Conservation (phyloP, 805 yeast genomes). For the Nakazawaea ishiwadae region DNA sequence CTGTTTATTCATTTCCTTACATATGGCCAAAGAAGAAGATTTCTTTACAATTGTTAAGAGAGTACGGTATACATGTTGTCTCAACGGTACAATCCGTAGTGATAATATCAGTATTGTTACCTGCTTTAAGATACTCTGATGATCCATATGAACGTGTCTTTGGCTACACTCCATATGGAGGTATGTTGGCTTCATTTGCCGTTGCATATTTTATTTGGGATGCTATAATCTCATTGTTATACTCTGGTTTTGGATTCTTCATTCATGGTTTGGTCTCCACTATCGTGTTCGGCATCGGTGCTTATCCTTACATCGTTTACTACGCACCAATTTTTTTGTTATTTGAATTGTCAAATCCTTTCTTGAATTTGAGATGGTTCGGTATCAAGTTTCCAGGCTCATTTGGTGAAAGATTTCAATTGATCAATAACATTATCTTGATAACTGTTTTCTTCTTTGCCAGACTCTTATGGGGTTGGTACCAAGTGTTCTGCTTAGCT, state of each 20-base stretch:
- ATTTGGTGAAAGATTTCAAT: constrained; percentile 23
- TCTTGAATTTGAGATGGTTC: constrained; percentile 31
- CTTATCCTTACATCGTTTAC: constrained; percentile 25
- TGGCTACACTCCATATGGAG: constrained; percentile 29
- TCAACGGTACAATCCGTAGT: constrained; percentile 28
- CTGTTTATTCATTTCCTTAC: constrained; percentile 19
- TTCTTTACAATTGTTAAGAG: constrained; percentile 24
- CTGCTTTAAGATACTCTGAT: constrained; percentile 23
- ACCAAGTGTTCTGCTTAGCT: constrained; percentile 24
- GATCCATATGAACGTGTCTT: constrained; percentile 25
- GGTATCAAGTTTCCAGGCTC: constrained; percentile 26
- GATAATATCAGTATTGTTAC: constrained; percentile 25
- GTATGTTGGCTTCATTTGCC: constrained; percentile 25
- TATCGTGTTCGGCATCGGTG: constrained; percentile 22
- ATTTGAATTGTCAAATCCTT: constrained; percentile 33
- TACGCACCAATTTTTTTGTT: constrained; percentile 30
- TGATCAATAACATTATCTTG: constrained; percentile 28
- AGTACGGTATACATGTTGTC: constrained; percentile 28
- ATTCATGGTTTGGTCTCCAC: constrained; percentile 32
- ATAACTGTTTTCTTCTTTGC: constrained; percentile 29
- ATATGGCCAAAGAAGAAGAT: constrained; percentile 17
- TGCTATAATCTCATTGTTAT: constrained; percentile 23
- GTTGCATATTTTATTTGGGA: constrained; percentile 33
- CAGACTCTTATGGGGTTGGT: constrained; percentile 35
- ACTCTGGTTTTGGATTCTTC: constrained; percentile 30